phyloP scores from a whole-genome alignment of 768 basidiomycete genomes.

The Galerina sulciceps region DNA sequence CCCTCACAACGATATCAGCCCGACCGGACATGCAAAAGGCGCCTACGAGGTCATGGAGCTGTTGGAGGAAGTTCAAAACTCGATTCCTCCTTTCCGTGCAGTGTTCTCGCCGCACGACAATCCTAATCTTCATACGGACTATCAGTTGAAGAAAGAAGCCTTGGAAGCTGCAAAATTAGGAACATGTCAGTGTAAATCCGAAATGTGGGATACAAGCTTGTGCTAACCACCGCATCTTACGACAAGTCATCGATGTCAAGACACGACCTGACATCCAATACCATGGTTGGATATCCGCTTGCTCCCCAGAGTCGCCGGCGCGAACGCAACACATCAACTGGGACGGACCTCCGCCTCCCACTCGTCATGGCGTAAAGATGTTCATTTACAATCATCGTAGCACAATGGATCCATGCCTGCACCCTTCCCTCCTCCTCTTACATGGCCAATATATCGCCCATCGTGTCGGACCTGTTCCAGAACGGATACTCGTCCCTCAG shows the following conservation, averaged over 20 bases:
- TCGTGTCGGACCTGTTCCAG: constrained; percentile 45
- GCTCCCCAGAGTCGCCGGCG: constrained; percentile 37
- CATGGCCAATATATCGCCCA: constrained; percentile 61
- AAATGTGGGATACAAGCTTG: background rate
- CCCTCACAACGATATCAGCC: constrained; percentile 28
- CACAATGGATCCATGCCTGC: constrained; percentile 52
- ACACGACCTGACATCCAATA: constrained; percentile 32
- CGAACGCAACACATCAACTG: constrained; percentile 29
- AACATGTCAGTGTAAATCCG: constrained; percentile 33
- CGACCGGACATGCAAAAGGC: constrained; percentile 28
- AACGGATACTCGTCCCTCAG: constrained; percentile 46
- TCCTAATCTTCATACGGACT: constrained; percentile 43
- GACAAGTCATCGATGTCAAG: constrained; percentile 34
- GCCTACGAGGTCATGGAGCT: constrained; percentile 41
- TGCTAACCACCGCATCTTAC: background rate
- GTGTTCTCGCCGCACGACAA: constrained; percentile 56
- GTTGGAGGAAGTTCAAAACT: constrained; percentile 41
- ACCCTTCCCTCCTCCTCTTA: constrained; percentile 39
- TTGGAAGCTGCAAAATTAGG: constrained; percentile 40
- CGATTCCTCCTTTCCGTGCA: constrained; percentile 52
- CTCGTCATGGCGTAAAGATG: constrained; percentile 26
- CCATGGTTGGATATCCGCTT: constrained; percentile 45
- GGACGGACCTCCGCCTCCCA: constrained; percentile 23
- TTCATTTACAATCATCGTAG: constrained; percentile 51
- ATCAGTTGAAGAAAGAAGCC: constrained; percentile 36